Percentiles rank a stretch among this genome's conserved stretches.
Conservation (phyloP, 2,329 filamentous ascomycete species). For the Monosporascus sp. region DNA sequence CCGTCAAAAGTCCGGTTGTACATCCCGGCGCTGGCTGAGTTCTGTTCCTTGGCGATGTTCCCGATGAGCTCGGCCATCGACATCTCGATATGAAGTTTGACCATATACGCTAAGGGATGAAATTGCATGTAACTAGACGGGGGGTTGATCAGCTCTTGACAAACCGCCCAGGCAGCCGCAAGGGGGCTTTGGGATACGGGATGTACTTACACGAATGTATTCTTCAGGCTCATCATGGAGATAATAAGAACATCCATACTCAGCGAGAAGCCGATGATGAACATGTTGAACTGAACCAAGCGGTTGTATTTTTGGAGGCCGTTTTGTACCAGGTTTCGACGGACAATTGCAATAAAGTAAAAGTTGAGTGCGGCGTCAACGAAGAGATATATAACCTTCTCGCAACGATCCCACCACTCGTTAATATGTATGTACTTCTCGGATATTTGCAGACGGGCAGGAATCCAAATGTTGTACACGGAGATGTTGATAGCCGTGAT, state of each 20-base stretch:
- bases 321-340: conserved; percentile 37
- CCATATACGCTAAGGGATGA: conserved; percentile 47
- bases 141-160: too few relatives aligned
- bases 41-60: conserved; percentile 20
- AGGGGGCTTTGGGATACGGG: neutral
- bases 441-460: conserved; percentile 39
- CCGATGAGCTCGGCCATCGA: conserved; percentile 47
- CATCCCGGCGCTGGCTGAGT: too few relatives aligned
- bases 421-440: conserved; percentile 39
- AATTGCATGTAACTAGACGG: conserved; percentile 39
- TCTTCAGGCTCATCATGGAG: conserved; percentile 37
- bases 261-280: conserved; percentile 38
- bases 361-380: conserved; percentile 43
- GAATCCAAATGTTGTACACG: conserved; percentile 51
- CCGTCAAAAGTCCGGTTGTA: too few relatives aligned
- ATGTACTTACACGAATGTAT: conserved; percentile 32
- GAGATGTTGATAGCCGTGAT: conserved; percentile 46
- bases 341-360: conserved; percentile 44
- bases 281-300: conserved; percentile 40
- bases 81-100: conserved; percentile 51
- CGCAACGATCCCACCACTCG: conserved; percentile 45
- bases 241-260: conserved; percentile 39
- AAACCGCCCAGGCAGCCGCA: too few relatives aligned
- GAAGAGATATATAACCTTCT: conserved; percentile 45
- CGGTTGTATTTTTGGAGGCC: conserved; percentile 43